Conservation (phyloP, 306 rosid species). For the Pyrus pyrifolia region DNA sequence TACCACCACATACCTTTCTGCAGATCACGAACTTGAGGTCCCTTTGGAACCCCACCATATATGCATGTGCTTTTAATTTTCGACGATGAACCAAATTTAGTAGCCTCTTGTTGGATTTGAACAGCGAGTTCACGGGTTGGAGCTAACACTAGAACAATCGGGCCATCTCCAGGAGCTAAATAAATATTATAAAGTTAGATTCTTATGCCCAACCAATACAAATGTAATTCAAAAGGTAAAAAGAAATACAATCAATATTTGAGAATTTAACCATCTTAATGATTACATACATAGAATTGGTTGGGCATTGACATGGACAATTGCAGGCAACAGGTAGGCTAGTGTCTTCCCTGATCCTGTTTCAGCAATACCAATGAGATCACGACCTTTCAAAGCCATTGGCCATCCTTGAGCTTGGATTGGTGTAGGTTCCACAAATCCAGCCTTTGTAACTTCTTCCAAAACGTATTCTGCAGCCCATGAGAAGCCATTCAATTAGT, state of each 20-base stretch:
- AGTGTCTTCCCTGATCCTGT: conserved; percentile 99
- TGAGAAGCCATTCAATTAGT: conserved; percentile 8
- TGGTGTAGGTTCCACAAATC: conserved; percentile 92
- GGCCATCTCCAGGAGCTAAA: conserved; percentile 97
- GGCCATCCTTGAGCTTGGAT: conserved; percentile 99
- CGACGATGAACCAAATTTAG: conserved; percentile 96
- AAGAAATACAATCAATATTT: neutral
- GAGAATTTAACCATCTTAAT: conserved; percentile 6
- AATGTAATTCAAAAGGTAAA: neutral
- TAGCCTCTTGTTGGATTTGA: conserved; percentile 88
- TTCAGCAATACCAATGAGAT: conserved; percentile 96
- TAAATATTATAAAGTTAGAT: conserved; percentile 6
- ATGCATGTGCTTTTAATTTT: conserved; percentile 94
- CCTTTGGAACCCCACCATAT: conserved; percentile 99
- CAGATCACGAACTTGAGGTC: conserved; percentile 98
- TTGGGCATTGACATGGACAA: conserved; percentile 97
- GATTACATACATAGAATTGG: conserved; percentile 55
- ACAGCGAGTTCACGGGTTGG: conserved; percentile 99
- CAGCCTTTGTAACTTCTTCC: conserved; percentile 81
- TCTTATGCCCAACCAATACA: neutral
- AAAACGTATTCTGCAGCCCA: conserved; percentile 64
- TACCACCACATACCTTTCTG: conserved; percentile 75
- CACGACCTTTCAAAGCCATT: conserved; percentile 96
- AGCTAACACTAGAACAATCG: conserved; percentile 90
- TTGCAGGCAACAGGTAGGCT: conserved; percentile 92